Evolutionary conservation across 257 asterid genomes (phyloP), one percentile per base, ranked within the genome.

Genomic region (Craterostigma plantagineum): DNA sequence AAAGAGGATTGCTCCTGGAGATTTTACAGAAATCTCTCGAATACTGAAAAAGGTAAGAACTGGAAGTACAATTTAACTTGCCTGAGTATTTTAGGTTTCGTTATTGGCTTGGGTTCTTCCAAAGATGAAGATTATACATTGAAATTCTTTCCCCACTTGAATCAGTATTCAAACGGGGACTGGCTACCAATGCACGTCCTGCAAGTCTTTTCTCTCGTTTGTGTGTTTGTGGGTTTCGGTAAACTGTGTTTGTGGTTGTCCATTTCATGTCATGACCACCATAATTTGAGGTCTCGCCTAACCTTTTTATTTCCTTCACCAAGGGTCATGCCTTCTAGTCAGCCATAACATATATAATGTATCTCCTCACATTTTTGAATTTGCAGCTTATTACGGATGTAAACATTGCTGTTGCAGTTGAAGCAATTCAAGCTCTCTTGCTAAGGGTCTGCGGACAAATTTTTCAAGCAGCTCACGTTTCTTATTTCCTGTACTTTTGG

Each of bases 401-500:
- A 42, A 90, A 90, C 70, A 90, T 90, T 67, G 99, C 99, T 59
- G 99, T 90, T 63, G 99, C 92, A 23, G 94, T 84, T 51, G 99
- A 90, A 70, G 96, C 96, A 17, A 62, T 83, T 51, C 99, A 90
- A 70, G 92, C 99, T 13, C 65, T 65, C 99, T 90, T 65, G 91
- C 99, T 15, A 77, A 70, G 70, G 99, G 99, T 54, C 69, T 90
- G 60, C 65, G 99, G 63, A 65, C 94, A 30, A 67, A 77, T n/a
- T 77, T 90, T 64, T 79, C 94, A 7, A 72, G 72, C 57, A 77
- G 39, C 58, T 77, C 94, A 56, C 96, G 99, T 44, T 71, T 79
- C 69, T 50, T 90, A 40, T 73, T 90, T 55, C 94, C 96, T 34
- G 71, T 67, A 17, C 71, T 90, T 45, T 81, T 90, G 92, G 99